Percentiles rank a stretch among this genome's conserved stretches.
These are phyloP conservation scores for Boechera retrofracta DNA, from an alignment of 345 rosid species.

Conservation along the genomic window DNA sequence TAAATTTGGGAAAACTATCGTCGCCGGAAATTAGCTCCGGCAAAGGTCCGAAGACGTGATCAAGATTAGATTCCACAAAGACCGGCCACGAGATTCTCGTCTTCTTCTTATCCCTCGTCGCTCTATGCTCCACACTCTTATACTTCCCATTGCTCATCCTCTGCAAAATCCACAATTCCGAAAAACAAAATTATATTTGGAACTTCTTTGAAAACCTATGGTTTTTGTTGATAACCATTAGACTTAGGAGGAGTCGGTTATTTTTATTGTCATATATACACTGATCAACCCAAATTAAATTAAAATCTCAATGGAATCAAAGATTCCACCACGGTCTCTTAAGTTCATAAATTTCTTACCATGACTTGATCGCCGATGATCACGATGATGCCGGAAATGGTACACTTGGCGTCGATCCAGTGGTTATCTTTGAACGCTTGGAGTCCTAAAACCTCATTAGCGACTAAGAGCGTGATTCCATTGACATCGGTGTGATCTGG, in stretches of 20 bases:
- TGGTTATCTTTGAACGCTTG: constrained; percentile 60
- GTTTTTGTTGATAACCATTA: too few relatives aligned
- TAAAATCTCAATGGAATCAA: too few relatives aligned
- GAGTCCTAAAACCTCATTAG: constrained; percentile 71
- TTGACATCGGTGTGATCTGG: constrained; percentile 65
- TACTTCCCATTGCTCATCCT: constrained; percentile 71
- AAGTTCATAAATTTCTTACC: constrained; percentile 44
- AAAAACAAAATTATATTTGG: not conserved
- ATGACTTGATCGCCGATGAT: constrained; percentile 70
- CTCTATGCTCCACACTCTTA: constrained; percentile 62
- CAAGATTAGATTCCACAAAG: constrained; percentile 68
- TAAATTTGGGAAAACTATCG: constrained; percentile 53
- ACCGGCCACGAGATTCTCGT: constrained; percentile 91
- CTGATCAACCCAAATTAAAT: too few relatives aligned
- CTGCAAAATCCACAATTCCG: constrained; percentile 37
- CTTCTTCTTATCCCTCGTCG: constrained; percentile 56
- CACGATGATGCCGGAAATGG: constrained; percentile 58
- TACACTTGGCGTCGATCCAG: constrained; percentile 61
- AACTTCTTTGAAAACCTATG: not conserved
- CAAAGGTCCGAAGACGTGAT: constrained; percentile 60
- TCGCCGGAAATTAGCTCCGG: constrained; percentile 50
- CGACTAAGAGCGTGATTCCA: constrained; percentile 62
- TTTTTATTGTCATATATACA: too few relatives aligned
- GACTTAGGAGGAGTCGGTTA: too few relatives aligned
- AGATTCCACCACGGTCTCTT: not conserved